phyloP scores from a whole-genome alignment of 1,284 basidiomycete genomes.

The Ustilago cynodontis region DNA sequence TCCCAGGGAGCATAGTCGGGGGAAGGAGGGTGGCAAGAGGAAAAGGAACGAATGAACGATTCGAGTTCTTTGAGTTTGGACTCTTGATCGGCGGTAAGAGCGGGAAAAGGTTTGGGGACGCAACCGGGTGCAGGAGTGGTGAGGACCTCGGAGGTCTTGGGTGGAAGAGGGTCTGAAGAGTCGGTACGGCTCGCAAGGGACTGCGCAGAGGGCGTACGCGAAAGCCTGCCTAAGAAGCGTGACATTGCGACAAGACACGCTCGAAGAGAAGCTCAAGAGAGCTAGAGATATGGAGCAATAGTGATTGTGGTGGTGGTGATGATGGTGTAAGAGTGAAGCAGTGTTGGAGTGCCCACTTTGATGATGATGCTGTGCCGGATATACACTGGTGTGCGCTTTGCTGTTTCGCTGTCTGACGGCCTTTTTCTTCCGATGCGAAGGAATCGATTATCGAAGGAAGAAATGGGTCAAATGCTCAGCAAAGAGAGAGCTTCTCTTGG shows the following conservation, averaged over 20 bases:
- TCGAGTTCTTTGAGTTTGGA: constrained; percentile 39
- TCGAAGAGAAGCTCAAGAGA: not conserved
- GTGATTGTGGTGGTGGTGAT: constrained; percentile 3
- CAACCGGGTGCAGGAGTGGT: constrained; percentile 37
- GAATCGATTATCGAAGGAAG: not conserved
- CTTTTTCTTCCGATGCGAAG: not conserved
- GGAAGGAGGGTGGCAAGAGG: constrained; percentile 18
- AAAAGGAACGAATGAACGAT: constrained; percentile 21
- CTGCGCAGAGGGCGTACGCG: constrained; percentile 37
- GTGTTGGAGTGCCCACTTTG: constrained; percentile 8
- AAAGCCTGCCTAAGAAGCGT: constrained; percentile 40
- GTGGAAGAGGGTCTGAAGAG: constrained; percentile 30
- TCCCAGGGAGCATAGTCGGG: constrained; percentile 59
- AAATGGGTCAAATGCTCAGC: constrained; percentile 2
- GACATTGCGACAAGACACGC: constrained; percentile 24
- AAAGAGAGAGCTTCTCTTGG: too few species aligned
- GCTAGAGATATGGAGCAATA: not conserved
- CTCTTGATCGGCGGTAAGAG: constrained; percentile 34
- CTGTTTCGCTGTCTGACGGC: not conserved
- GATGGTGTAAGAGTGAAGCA: not conserved
- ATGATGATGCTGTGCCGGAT: not conserved
- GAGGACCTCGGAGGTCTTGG: constrained; percentile 40
- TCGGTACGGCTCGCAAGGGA: constrained; percentile 24
- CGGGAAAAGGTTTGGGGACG: constrained; percentile 15
- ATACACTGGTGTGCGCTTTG: too few species aligned